Evolutionary conservation across 768 basidiomycete genomes (phyloP), one percentile per base, ranked within the genome.

Genomic region (Lactarius akahatsu): DNA sequence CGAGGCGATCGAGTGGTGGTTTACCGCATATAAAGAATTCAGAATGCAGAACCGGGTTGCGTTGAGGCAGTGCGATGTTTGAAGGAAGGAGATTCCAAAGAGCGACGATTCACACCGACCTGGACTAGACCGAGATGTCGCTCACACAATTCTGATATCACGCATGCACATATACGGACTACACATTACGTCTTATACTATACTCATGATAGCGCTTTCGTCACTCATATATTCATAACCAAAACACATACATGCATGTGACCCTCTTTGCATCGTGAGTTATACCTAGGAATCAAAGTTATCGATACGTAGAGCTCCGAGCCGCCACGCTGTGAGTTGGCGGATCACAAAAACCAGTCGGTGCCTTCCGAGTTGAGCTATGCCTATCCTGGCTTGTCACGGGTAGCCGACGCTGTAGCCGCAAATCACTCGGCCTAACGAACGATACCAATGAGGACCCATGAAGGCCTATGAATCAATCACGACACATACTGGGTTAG

Each of bases 1-100:
- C 47, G 70, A 71, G 45, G 72, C 73, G 70, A 62, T 75, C n/a
- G 50, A 41, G 45, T 75, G 73, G 68, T 76, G 75, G 74, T 47
- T 66, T 15, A 66, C 65, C 28, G 66, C 67, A 34, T 73, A 72
- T 69, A 56, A 63, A 36, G 73, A 69, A 41, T 73, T 74, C 23
- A 64, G 56, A 60, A 55, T 38, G 55, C 67, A 73, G 20, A 58
- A 67, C 45, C 32, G 16, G 15, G 13, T 40, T 20, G 61, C 45
- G 32, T 36, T 67, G 5, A 47, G 52, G 5, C 40, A 47, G 28
- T 69, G 68, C 43, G 57, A 68, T 26, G 16, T 40, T 36, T 57
- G 10, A 28, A 20, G 32, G 2, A 28, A 34, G 16, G 28, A 3
- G 38, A 18, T 23, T 20, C n/a, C 34, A 2, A 11, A 4, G 11